phyloP scores from a whole-genome alignment of 176 grass and related monocot genomes.

The Neostapfia colusana region DNA sequence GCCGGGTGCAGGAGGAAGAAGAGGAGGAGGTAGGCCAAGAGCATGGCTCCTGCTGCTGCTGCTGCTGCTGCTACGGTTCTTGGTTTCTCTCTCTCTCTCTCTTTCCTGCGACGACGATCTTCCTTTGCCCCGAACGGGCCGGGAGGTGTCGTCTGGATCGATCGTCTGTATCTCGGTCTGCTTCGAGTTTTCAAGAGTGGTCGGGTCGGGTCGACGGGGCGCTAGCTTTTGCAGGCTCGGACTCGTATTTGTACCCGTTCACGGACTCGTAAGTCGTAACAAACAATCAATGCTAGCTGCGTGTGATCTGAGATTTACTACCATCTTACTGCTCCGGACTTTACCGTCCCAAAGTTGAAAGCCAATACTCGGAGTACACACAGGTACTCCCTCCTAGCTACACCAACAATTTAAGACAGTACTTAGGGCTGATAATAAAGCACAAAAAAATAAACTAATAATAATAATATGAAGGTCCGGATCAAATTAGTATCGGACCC shows the following conservation, averaged over 20 bases:
- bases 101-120: neutral
- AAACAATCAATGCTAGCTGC: conserved; percentile 19
- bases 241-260: conserved; percentile 29
- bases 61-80: neutral
- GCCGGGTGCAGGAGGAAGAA: conserved; percentile 40
- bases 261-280: neutral
- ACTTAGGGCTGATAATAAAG: too few relatives aligned
- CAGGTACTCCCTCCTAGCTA: too few relatives aligned
- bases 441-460: too few relatives aligned
- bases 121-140: neutral
- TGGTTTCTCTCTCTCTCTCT: neutral
- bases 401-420: too few relatives aligned
- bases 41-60: conserved; percentile 30
- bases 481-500: too few relatives aligned
- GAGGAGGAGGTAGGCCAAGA: conserved; percentile 35
- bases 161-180: neutral
- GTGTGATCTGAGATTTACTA: neutral
- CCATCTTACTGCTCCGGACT: neutral
- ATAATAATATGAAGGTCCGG: too few relatives aligned
- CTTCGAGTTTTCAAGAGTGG: neutral
- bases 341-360: neutral
- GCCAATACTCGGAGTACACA: too few relatives aligned
- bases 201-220: too few relatives aligned
- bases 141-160: neutral
- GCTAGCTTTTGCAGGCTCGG: neutral